Percentiles rank a stretch among this genome's conserved stretches.
These are phyloP conservation scores for Solanum pennellii DNA, from an alignment of 257 asterid species.

Conservation along the genomic window DNA sequence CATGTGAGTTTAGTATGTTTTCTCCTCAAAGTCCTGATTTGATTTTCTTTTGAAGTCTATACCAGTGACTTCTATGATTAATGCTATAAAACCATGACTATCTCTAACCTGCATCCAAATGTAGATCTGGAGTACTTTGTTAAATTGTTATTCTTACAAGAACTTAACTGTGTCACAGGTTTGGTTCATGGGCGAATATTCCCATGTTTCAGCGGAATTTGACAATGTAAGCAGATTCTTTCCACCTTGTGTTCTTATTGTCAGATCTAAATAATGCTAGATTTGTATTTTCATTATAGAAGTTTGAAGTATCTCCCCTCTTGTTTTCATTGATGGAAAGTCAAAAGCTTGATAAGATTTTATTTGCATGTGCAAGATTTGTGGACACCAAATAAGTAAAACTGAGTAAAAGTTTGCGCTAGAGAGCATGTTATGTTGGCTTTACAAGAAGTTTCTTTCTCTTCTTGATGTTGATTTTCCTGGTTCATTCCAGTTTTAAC, in stretches of 20 bases:
- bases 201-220: conserved; percentile 81
- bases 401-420: background rate
- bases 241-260: background rate
- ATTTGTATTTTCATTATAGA: background rate
- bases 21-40: background rate
- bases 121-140: background rate
- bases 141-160: background rate
- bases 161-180: conserved; percentile 32
- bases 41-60: background rate
- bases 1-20: background rate
- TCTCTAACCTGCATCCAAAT: background rate
- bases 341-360: background rate
- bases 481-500: background rate
- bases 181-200: conserved; percentile 93
- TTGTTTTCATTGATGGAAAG: background rate
- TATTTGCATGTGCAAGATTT: background rate
- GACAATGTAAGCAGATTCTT: conserved; percentile 57
- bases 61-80: background rate
- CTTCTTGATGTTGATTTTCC: background rate
- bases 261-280: background rate
- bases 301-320: background rate
- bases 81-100: background rate
- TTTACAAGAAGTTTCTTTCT: background rate
- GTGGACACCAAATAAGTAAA: background rate
- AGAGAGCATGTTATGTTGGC: background rate